Percentiles rank a stretch among this genome's conserved stretches.
Evolutionary conservation across 805 yeast species (phyloP).

Genomic region (Jamesozyma hellenica): DNA sequence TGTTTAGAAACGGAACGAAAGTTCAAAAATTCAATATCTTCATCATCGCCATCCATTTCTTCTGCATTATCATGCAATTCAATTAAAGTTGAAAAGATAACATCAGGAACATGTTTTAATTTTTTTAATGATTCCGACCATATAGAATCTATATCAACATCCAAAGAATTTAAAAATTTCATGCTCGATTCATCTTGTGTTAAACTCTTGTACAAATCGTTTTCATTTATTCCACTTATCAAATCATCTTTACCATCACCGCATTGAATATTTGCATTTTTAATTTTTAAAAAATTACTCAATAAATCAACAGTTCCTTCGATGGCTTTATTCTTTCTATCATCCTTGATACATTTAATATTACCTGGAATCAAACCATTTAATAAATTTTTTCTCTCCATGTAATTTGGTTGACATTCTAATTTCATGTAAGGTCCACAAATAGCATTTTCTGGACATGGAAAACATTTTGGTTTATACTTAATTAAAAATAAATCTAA

Average conservation of each 20-base stretch:
- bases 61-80: neutral
- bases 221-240: constrained; percentile 39
- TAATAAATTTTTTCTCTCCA: constrained; percentile 31
- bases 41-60: neutral
- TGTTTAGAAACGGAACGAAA: constrained; percentile 1
- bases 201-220: constrained; percentile 35
- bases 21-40: neutral
- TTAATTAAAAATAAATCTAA: constrained; percentile 27
- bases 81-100: neutral
- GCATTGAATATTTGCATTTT: constrained; percentile 53
- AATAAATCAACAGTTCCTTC: constrained; percentile 54
- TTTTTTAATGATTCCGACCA: constrained; percentile 1
- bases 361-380: constrained; percentile 49
- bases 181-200: constrained; percentile 35
- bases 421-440: constrained; percentile 51
- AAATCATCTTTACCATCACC: constrained; percentile 36
- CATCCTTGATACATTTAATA: constrained; percentile 63
- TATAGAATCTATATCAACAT: neutral
- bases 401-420: constrained; percentile 58
- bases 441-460: constrained; percentile 70
- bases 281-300: constrained; percentile 46
- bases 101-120: neutral
- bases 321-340: constrained; percentile 52
- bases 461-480: constrained; percentile 51
- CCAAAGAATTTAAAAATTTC: neutral